Conservation (phyloP, 306 rosid genomes). For the Quercus wislizeni region DNA sequence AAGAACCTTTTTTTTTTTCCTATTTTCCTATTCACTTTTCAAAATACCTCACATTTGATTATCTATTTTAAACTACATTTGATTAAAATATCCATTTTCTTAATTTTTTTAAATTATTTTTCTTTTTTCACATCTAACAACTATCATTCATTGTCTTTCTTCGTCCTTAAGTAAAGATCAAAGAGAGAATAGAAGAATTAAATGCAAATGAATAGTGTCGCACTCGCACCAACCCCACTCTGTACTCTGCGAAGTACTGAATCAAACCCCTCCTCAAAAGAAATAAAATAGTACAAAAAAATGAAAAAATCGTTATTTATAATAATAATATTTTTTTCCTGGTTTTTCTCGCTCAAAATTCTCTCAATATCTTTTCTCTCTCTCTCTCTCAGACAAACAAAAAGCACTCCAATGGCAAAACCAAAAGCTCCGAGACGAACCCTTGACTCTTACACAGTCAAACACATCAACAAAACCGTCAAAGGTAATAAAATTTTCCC, state of each 20-base stretch:
- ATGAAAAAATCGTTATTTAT: neutral
- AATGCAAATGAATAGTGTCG: too few relatives aligned
- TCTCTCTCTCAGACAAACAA: neutral
- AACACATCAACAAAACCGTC: conserved; percentile 68
- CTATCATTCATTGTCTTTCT: fast-evolving
- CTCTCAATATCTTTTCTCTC: neutral
- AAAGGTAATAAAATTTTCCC: conserved; percentile 44
- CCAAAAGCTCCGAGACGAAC: conserved; percentile 86
- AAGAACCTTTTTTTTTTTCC: too few relatives aligned
- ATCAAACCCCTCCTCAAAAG: neutral
- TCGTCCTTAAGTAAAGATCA: too few relatives aligned
- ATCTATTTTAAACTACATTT: too few relatives aligned
- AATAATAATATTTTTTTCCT: conserved; percentile 12
- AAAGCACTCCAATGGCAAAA: conserved; percentile 60
- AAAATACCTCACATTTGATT: too few relatives aligned
- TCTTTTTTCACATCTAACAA: too few relatives aligned
- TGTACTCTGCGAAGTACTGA: conserved; percentile 13
- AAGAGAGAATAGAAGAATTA: too few relatives aligned
- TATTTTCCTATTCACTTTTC: fast-evolving
- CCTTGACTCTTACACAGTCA: conserved; percentile 93
- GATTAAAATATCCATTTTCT: too few relatives aligned
- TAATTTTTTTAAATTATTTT: fast-evolving
- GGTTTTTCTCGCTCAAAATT: conserved; percentile 10
- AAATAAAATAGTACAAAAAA: neutral
- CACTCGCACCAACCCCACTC: neutral